Evolutionary conservation across 495 filamentous ascomycete species (phyloP), one percentile per base, ranked within the genome.

Genomic region (Tetracladium setigerum): DNA sequence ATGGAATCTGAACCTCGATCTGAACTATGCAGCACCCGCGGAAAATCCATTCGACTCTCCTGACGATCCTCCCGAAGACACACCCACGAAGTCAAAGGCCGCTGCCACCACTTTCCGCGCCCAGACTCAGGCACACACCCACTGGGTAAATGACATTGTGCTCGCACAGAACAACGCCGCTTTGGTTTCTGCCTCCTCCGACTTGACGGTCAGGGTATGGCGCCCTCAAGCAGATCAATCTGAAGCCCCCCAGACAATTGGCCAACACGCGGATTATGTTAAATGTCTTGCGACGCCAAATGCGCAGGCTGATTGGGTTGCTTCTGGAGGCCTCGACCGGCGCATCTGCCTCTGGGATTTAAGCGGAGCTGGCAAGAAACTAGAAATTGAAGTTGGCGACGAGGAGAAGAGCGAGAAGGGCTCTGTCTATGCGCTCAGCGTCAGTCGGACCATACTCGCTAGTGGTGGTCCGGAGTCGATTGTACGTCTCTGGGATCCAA

Each of bases 121-220:
- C 39, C 89, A 95, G 64, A 86, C 90, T n/a, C 89, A 96, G 59
- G 94, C 92, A 11, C 92, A 98, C 62, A 97, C 90, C 22, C 91
- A 97, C 65, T 97, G 92, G 92, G 85, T 98, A 63, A 97, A 97
- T 61, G 91, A 97, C 58, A 87, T 98, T 49, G 79, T 82, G n/a
- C 78, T 97, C 44, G 82, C 85, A 22, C 76, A 89, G 56, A 79
- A 83, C 41, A 87, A 95, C 61, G 76, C 81, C 14, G 88, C 88
- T 6, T 71, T 98, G 10, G 86, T 96, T 7, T 95, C 94, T 10
- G 91, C 89, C 16, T 97, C 92, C 4, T 96, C 94, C 11, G 92
- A 98, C 65, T 82, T 94, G 27, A 90, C 87, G 9, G 91, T 98
- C 40, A 88, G 94, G 64, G 72, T 95, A 61, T 98, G 92, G 92